Evolutionary conservation across 371 early-diverging fungal species (phyloP).

Genomic region (Conidiobolus coronatus): DNA sequence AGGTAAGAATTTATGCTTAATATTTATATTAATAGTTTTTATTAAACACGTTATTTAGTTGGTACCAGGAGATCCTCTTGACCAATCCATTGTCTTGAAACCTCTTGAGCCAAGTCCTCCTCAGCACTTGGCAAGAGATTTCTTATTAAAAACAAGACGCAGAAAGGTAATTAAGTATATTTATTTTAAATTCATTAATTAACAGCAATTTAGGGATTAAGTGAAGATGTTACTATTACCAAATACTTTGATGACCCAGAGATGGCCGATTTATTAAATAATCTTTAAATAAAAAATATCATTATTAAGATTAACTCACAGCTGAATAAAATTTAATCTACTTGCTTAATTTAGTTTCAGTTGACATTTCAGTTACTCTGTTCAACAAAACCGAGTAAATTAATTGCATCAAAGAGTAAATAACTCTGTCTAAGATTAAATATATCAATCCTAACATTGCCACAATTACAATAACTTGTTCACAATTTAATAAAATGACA

Average conservation of each 20-base stretch:
- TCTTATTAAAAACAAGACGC: constrained; percentile 92
- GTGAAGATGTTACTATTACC: constrained; percentile 81
- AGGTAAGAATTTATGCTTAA: constrained; percentile 13
- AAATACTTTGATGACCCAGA: constrained; percentile 91
- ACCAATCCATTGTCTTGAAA: constrained; percentile 56
- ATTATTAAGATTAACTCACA: no score
- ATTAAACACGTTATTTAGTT: constrained; percentile 10
- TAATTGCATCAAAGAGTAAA: no score
- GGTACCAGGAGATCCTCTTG: constrained; percentile 94
- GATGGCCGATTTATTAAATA: constrained; percentile 17
- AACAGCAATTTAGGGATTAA: constrained; percentile 22
- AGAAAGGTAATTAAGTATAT: constrained; percentile 34
- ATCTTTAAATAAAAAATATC: no score
- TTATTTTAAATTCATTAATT: not conserved
- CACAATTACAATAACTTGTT: no score
- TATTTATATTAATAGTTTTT: not conserved
- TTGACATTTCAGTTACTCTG: no score
- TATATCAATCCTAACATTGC: no score
- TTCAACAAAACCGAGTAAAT: no score
- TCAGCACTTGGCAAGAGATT: constrained; percentile 81
- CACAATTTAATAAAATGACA: no score
- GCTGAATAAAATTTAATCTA: no score
- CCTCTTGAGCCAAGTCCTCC: constrained; percentile 77
- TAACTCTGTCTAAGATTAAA: no score
- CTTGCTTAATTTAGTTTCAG: no score